These are phyloP conservation scores for Nigrospora osmanthi DNA, from an alignment of 2,329 filamentous ascomycete species.

Conservation along the genomic window DNA sequence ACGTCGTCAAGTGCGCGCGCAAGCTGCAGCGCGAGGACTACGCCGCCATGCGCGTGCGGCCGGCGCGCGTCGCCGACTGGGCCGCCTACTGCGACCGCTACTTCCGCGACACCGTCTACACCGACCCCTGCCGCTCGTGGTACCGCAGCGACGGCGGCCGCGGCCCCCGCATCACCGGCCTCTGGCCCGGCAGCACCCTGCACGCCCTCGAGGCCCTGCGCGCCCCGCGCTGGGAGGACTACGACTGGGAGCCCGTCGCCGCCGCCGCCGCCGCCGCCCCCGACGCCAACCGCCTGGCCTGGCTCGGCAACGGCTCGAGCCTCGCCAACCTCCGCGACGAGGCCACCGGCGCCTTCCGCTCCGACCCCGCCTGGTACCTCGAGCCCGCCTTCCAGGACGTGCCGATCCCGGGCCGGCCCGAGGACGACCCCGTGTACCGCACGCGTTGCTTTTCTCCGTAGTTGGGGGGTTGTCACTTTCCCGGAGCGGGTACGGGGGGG, in stretches of 20 bases:
- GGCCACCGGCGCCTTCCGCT: constrained; percentile 16
- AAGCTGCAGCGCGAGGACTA: constrained; percentile 41
- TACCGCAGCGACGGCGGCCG: constrained; percentile 37
- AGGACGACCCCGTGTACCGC: constrained; percentile 18
- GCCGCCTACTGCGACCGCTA: constrained; percentile 36
- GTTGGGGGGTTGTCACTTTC: too few species aligned
- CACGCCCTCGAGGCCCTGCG: constrained; percentile 33
- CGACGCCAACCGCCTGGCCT: constrained; percentile 24
- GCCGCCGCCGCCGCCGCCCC: constrained; percentile 13
- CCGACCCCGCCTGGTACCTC: constrained; percentile 23
- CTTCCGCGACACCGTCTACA: constrained; percentile 39
- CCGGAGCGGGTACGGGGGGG: too few species aligned
- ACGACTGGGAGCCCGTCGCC: constrained; percentile 26
- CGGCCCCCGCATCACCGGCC: constrained; percentile 28
- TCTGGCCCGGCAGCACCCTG: constrained; percentile 37
- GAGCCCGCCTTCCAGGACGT: constrained; percentile 17
- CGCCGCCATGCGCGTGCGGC: constrained; percentile 32
- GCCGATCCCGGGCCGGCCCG: constrained; percentile 14
- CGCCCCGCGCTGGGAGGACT: constrained; percentile 38
- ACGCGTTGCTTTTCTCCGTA: constrained; percentile 18
- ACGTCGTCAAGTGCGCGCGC: constrained; percentile 34
- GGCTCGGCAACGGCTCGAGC: constrained; percentile 34
- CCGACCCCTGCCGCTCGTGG: constrained; percentile 42
- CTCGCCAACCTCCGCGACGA: constrained; percentile 23
- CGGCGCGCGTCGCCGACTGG: constrained; percentile 37